Evolutionary conservation across 177 flowering plant species (phyloP).

Genomic region (Tripterygium wilfordii): DNA sequence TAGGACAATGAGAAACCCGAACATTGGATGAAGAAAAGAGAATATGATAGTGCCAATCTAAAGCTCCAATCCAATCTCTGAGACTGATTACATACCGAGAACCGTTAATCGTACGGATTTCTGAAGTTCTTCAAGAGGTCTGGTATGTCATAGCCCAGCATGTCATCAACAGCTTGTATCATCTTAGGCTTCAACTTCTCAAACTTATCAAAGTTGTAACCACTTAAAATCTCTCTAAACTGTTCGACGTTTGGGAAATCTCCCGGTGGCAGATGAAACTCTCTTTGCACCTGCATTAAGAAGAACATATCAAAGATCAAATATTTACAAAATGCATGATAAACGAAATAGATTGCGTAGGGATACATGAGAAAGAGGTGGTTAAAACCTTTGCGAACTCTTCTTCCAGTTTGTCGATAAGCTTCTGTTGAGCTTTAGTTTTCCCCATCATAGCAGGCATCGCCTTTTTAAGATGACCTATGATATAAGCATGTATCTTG

Average conservation of each 20-base stretch:
- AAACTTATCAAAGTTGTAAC: slow-evolving; percentile 76
- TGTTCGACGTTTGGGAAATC: slow-evolving; percentile 90
- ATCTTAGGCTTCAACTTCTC: slow-evolving; percentile 90
- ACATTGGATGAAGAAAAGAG: no score
- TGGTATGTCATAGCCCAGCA: slow-evolving; percentile 93
- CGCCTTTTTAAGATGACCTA: slow-evolving; percentile 90
- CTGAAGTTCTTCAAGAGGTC: slow-evolving; percentile 77
- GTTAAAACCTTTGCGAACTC: slow-evolving; percentile 74
- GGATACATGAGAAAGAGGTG: slow-evolving; percentile 2
- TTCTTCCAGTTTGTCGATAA: slow-evolving; percentile 72
- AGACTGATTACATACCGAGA: no score
- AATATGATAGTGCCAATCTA: no score
- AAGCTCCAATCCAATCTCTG: no score
- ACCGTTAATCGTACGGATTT: slow-evolving; percentile 70
- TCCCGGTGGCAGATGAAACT: slow-evolving; percentile 81
- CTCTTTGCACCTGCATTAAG: slow-evolving; percentile 52
- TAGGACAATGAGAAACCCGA: no score
- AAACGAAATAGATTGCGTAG: no score
- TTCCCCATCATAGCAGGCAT: slow-evolving; percentile 99
- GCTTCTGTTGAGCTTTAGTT: slow-evolving; percentile 76
- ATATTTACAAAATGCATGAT: no score
- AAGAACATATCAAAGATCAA: background rate
- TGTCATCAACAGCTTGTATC: slow-evolving; percentile 90
- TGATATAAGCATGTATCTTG: slow-evolving; percentile 94
- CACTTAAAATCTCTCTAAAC: slow-evolving; percentile 63